Conservation (phyloP, 1,139 yeast species). For the Petasospora rhodanensis region DNA sequence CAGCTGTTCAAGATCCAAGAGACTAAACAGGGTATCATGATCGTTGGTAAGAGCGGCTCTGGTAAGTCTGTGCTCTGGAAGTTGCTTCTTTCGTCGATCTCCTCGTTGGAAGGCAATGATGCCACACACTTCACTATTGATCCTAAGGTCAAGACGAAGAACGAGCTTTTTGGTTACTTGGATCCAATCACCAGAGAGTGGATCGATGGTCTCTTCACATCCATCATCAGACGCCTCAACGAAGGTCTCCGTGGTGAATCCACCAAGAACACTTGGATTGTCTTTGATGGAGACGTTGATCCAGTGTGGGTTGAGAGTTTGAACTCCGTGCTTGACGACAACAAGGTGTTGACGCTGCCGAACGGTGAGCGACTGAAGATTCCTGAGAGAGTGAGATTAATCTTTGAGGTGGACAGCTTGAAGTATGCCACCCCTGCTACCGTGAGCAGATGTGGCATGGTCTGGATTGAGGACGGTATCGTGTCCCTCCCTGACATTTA, state of each 20-base stretch:
- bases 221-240: conserved; percentile 55
- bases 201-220: conserved; percentile 84
- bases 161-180: conserved; percentile 61
- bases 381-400: conserved; percentile 57
- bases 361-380: conserved; percentile 80
- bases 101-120: conserved; percentile 34
- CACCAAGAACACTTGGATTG: conserved; percentile 62
- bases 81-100: conserved; percentile 44
- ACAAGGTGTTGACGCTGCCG: conserved; percentile 73
- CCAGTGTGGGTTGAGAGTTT: conserved; percentile 93
- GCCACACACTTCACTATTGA: conserved; percentile 51
- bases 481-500: conserved; percentile 30
- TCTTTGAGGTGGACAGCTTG: conserved; percentile 75
- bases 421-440: conserved; percentile 83
- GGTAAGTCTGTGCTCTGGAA: conserved; percentile 66
- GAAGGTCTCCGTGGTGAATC: conserved; percentile 59
- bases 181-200: conserved; percentile 84
- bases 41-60: conserved; percentile 72
- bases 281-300: conserved; percentile 91
- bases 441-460: conserved; percentile 87
- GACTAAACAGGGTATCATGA: conserved; percentile 76
- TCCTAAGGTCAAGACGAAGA: conserved; percentile 70
- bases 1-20: conserved; percentile 62
- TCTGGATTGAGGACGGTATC: conserved; percentile 54
- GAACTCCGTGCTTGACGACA: conserved; percentile 90